Evolutionary conservation across 139 green algal genomes (phyloP), one percentile per base, ranked within the genome.

Genomic region (Chlorella sorokiniana): DNA sequence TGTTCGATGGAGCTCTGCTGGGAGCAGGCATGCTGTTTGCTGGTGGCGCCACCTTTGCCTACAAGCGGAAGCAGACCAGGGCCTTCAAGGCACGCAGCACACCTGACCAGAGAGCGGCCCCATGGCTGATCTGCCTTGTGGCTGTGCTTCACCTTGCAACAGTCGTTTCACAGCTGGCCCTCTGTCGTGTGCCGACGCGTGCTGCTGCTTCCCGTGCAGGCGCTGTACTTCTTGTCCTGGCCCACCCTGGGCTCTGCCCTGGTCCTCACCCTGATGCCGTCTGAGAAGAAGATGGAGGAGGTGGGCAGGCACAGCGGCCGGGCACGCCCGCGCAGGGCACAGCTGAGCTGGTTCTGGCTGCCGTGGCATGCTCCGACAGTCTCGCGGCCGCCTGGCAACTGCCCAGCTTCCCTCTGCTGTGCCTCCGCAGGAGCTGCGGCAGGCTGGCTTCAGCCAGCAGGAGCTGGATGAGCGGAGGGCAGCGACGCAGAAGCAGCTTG

Each of bases 191-290:
- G 18, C 51, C 18, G 51, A 61, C 51, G 18, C 14, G 51, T 61
- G 51, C 18, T 18, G 51, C 18, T 27, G 51, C 18, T 18, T 27
- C 51, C 14, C 16, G 16, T n/a, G n/a, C n/a, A 83, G 52, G 14
- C 70, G 27, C 72, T 83, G 27, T 86, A 86, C 56, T 88, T 86
- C 40, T 37, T 81, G 29, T 44, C 40, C 31, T 86, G 84, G 84
- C 79, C 84, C 10, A 44, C 69, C n/a, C 40, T 86, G 23, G 84
- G 84, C 6, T 38, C 48, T 25, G 84, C 71, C 0, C 23, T 83
- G 4, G n/a, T 88, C 16, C 59, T n/a, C 7, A 40, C 48, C 25
- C 44, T 79, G 0, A 73, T 63, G 31, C 84, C 84, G 10, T 56
- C 38, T 3, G 33, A 68, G 37, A 41, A 83, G 51, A 31, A 80